Percentiles rank a stretch among this genome's conserved stretches.
Conservation (phyloP, 495 filamentous ascomycete genomes). For the Cenococcum geophilum region DNA sequence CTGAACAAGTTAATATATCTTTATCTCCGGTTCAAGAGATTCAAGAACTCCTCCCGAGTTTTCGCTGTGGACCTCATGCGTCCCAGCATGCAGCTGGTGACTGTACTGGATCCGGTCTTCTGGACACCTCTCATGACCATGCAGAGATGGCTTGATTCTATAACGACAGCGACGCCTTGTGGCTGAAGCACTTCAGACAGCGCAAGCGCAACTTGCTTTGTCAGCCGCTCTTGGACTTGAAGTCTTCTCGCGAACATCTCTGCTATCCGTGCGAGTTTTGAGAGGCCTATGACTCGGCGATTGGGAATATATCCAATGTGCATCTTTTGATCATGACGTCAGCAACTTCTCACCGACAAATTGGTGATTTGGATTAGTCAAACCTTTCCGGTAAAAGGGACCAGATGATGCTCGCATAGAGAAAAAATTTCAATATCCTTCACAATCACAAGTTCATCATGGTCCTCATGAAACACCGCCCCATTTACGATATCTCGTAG, state of each 20-base stretch:
- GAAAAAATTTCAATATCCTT: conserved; percentile 96
- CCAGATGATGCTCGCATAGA: conserved; percentile 95
- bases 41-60: conserved; percentile 90
- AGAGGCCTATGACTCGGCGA: conserved; percentile 81
- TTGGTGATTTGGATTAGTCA: conserved; percentile 11
- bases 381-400: conserved; percentile 93
- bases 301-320: conserved; percentile 97
- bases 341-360: conserved; percentile 1
- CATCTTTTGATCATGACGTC: conserved; percentile 52
- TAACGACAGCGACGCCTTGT: conserved; percentile 89
- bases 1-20: neutral
- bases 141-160: conserved; percentile 96
- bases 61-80: conserved; percentile 88
- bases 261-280: conserved; percentile 89
- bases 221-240: conserved; percentile 92
- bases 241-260: conserved; percentile 94
- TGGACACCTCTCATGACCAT: conserved; percentile 96
- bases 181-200: conserved; percentile 88
- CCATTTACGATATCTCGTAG: conserved; percentile 87
- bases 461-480: conserved; percentile 93
- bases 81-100: conserved; percentile 93
- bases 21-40: conserved; percentile 57
- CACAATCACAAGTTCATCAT: conserved; percentile 95
- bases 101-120: conserved; percentile 80
- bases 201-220: conserved; percentile 91